Conservation (phyloP, 805 yeast genomes). For the Pichia ethanolica region DNA sequence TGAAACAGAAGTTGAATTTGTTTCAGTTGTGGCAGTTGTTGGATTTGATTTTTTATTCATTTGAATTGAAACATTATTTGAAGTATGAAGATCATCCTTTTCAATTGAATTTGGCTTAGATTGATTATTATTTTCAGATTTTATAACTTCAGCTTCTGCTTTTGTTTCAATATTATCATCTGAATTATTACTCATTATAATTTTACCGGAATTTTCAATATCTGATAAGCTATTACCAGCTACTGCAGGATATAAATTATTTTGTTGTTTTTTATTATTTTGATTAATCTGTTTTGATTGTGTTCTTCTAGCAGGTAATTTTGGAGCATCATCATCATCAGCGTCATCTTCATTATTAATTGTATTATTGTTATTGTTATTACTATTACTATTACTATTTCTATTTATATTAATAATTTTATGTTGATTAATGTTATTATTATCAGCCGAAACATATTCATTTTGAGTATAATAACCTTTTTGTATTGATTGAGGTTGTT, state of each 20-base stretch:
- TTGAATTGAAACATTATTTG: slow-evolving; percentile 8
- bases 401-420: no score
- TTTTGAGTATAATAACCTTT: neutral
- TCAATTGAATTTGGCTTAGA: neutral
- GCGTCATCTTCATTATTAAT: neutral
- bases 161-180: slow-evolving; percentile 6
- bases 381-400: no score
- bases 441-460: no score
- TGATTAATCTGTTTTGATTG: no score
- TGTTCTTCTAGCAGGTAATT: slow-evolving; percentile 5
- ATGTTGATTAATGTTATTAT: no score
- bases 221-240: slow-evolving; percentile 12
- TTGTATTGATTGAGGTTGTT: slow-evolving; percentile 1
- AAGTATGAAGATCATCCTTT: slow-evolving; percentile 11
- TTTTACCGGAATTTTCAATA: slow-evolving; percentile 8
- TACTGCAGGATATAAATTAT: slow-evolving; percentile 28
- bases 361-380: no score
- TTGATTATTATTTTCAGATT: no score
- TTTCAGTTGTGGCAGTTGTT: neutral
- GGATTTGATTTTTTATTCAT: neutral
- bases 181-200: slow-evolving; percentile 19
- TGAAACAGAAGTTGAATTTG: neutral
- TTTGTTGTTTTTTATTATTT: no score
- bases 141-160: no score
- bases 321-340: slow-evolving; percentile 3